Percentiles rank a stretch among this genome's conserved stretches.
These are phyloP conservation scores for Scedosporium aurantiacum DNA, from an alignment of 2,329 filamentous ascomycete genomes.

Conservation along the genomic window DNA sequence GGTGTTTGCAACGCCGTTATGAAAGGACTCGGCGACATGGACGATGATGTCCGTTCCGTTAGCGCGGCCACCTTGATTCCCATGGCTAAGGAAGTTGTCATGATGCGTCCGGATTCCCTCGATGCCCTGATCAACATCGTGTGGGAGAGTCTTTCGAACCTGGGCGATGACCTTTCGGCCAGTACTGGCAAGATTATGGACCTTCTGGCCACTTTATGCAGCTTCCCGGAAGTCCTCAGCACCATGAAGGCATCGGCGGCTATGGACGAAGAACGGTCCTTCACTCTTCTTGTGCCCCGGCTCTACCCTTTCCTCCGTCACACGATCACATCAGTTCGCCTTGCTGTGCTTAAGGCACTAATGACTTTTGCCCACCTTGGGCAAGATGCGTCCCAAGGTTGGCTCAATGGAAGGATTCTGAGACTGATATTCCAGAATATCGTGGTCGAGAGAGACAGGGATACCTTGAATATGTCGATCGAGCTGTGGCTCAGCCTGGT, in stretches of 20 bases:
- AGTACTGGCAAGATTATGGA: conserved; percentile 99
- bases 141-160: conserved; percentile 91
- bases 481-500: conserved; percentile 80
- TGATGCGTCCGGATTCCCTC: conserved; percentile 65
- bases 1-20: conserved; percentile 88
- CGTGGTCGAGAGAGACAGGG: conserved; percentile 79
- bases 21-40: conserved; percentile 80
- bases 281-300: conserved; percentile 81
- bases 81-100: conserved; percentile 90
- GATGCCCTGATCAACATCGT: conserved; percentile 84
- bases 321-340: conserved; percentile 90
- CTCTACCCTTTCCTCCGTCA: conserved; percentile 94
- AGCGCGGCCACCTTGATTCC: conserved; percentile 96
- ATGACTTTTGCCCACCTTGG: conserved; percentile 87
- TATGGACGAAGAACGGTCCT: conserved; percentile 75
- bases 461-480: conserved; percentile 69
- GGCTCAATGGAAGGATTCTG: conserved; percentile 83
- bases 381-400: conserved; percentile 67
- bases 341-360: conserved; percentile 83
- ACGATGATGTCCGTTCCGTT: conserved; percentile 93
- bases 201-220: conserved; percentile 85
- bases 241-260: conserved; percentile 88
- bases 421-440: conserved; percentile 92
- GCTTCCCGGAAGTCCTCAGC: conserved; percentile 82
- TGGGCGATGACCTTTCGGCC: conserved; percentile 94